Conservation (phyloP, 1,139 yeast genomes). For the Magnusiomyces clavatus region DNA sequence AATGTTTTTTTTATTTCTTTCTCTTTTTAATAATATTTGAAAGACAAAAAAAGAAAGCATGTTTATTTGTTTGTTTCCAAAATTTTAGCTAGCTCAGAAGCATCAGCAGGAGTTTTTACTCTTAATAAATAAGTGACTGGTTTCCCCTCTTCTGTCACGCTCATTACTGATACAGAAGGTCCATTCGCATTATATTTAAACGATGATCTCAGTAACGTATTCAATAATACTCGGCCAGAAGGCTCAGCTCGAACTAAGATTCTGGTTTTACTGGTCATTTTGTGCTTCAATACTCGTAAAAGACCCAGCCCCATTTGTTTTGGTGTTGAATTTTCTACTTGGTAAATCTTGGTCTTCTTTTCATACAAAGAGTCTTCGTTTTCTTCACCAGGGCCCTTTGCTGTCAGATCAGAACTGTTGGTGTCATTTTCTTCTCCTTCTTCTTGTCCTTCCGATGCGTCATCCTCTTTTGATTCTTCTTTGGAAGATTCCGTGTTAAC, state of each 20-base stretch:
- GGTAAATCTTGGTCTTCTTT: conserved; percentile 66
- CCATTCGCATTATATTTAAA: conserved; percentile 39
- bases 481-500: conserved; percentile 9
- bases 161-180: conserved; percentile 47
- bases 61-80: conserved; percentile 1
- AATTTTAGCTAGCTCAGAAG: conserved; percentile 40
- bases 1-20: not conserved
- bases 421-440: conserved; percentile 16
- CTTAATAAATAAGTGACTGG: conserved; percentile 57
- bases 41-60: not conserved
- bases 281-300: conserved; percentile 59
- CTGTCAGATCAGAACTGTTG: conserved; percentile 27
- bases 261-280: conserved; percentile 54
- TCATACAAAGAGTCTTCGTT: conserved; percentile 57
- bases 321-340: conserved; percentile 28
- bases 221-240: conserved; percentile 70
- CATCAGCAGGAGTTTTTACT: conserved; percentile 70
- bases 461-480: conserved; percentile 13
- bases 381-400: conserved; percentile 76
- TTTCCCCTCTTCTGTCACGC: conserved; percentile 40
- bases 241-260: conserved; percentile 84
- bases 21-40: not conserved
- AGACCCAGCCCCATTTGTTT: conserved; percentile 65
- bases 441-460: conserved; percentile 16
- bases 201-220: conserved; percentile 49